A percentile compares a stretch with the other conserved stretches of the same genome.
These are phyloP conservation scores for Capniomyces stellatus DNA, from an alignment of 371 early-diverging fungal species.

Conservation along the genomic window DNA sequence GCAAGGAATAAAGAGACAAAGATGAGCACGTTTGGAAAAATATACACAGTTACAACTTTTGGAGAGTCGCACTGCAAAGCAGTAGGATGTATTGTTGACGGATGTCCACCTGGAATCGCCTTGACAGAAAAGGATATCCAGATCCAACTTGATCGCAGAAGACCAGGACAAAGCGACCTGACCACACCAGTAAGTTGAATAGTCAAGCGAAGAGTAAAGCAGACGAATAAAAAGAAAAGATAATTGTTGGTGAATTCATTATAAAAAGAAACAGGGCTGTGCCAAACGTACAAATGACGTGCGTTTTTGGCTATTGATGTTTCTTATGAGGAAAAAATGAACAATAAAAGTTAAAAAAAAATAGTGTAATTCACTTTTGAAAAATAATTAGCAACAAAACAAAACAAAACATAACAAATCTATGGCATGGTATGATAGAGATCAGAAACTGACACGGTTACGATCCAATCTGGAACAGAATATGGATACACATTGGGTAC, in stretches of 20 bases:
- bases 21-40: slow-evolving; percentile 64
- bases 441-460: slow-evolving; percentile 78
- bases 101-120: slow-evolving; percentile 83
- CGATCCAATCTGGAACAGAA: slow-evolving; percentile 86
- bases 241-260: no score
- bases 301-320: no score
- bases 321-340: no score
- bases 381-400: neutral
- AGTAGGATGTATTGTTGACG: slow-evolving; percentile 92
- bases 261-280: no score
- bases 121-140: slow-evolving; percentile 82
- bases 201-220: no score
- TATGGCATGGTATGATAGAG: no score
- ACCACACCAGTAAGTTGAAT: slow-evolving; percentile 61
- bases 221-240: no score
- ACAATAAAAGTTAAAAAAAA: neutral
- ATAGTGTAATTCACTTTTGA: neutral
- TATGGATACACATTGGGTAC: slow-evolving; percentile 86
- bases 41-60: slow-evolving; percentile 82
- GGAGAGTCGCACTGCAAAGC: slow-evolving; percentile 97
- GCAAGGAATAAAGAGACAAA: no score
- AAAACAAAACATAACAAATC: neutral
- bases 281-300: no score
- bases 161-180: slow-evolving; percentile 88
- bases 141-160: slow-evolving; percentile 70